These are phyloP conservation scores for Xerocomus potaroensis DNA, from an alignment of 768 basidiomycete genomes.

Conservation along the genomic window DNA sequence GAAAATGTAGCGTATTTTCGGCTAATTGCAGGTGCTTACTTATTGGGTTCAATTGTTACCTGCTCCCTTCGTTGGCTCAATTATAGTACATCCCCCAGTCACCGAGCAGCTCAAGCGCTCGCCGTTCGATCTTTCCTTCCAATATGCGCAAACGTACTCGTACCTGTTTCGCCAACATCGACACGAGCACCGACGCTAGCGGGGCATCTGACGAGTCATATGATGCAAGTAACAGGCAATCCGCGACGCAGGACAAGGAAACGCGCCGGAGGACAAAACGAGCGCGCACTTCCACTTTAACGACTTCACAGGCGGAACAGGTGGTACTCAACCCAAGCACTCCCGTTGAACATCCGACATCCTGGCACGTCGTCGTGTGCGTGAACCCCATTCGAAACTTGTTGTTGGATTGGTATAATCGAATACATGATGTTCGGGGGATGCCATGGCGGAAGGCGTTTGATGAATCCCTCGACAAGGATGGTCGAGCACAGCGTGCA, in stretches of 20 bases:
- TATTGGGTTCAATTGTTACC: too few species aligned
- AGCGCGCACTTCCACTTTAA: background rate
- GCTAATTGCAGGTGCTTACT: too few species aligned
- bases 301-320: background rate
- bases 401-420: slow-evolving; percentile 67
- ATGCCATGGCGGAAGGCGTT: slow-evolving; percentile 93
- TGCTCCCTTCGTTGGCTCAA: too few species aligned
- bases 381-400: slow-evolving; percentile 42
- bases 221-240: too few species aligned
- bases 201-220: slow-evolving; percentile 24
- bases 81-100: too few species aligned
- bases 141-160: slow-evolving; percentile 31
- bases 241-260: slow-evolving; percentile 9
- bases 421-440: slow-evolving; percentile 59
- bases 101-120: too few species aligned
- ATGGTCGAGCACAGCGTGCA: slow-evolving; percentile 76
- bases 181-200: slow-evolving; percentile 8
- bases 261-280: slow-evolving; percentile 18
- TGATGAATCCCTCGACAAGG: slow-evolving; percentile 45
- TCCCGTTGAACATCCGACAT: slow-evolving; percentile 36
- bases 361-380: slow-evolving; percentile 44
- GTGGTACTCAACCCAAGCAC: background rate
- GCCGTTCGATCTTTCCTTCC: background rate
- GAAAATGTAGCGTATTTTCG: too few species aligned
- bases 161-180: background rate